Evolutionary conservation across 2,329 filamentous ascomycete genomes (phyloP).

Genomic region (Penicillium sp.): DNA sequence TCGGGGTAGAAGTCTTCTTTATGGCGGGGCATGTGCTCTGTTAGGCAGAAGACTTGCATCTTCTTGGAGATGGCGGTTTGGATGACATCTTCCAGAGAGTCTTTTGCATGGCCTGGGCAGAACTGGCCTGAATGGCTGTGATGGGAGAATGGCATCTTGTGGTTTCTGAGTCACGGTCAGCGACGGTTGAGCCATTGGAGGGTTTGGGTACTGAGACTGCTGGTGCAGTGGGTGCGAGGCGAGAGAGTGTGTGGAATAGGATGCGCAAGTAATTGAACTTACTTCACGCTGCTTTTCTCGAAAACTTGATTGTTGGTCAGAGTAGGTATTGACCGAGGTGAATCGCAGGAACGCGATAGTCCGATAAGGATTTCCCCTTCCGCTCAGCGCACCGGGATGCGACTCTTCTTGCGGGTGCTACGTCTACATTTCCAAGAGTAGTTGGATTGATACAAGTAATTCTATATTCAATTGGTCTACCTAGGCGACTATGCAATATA

Average conservation of each 20-base stretch:
- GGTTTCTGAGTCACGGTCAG: background rate
- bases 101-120: slow-evolving; percentile 83
- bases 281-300: background rate
- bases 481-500: background rate
- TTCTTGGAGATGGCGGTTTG: slow-evolving; percentile 72
- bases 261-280: background rate
- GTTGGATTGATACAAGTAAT: background rate
- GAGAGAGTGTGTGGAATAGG: background rate
- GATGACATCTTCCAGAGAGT: slow-evolving; percentile 80
- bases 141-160: slow-evolving; percentile 87
- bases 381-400: background rate
- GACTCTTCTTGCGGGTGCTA: background rate
- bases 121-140: slow-evolving; percentile 98
- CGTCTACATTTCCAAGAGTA: background rate
- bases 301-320: background rate
- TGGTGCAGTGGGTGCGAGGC: background rate
- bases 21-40: slow-evolving; percentile 90
- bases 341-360: background rate
- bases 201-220: background rate
- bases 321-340: background rate
- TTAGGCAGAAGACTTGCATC: slow-evolving; percentile 81
- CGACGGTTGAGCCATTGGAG: background rate
- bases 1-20: slow-evolving; percentile 85
- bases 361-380: slow-evolving; percentile 7
- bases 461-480: background rate